Evolutionary conservation across 768 basidiomycete genomes (phyloP), one percentile per base, ranked within the genome.

Genomic region (Symmetrospora coprosmae): DNA sequence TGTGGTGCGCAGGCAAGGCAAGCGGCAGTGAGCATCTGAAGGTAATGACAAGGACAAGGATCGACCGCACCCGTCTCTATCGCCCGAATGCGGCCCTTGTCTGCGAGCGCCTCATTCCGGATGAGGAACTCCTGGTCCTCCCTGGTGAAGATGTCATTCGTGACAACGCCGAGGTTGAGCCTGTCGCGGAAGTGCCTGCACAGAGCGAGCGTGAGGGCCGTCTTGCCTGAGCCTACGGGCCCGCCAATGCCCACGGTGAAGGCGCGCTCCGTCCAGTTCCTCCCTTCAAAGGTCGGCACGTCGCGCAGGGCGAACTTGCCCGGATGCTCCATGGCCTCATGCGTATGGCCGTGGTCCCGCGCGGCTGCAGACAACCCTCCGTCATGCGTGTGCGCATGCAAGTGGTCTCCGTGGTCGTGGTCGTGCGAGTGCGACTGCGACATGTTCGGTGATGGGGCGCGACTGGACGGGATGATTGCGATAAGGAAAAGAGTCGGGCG

Each of bases 71-170:
- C 91, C 0, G 92, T 99, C 74, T 99, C 94, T 63, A 99, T 96
- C 1, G 92, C 91, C 19, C 87, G 80, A 67, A 99, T 97, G 8
- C 76, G 66, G 31, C 88, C 86, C 25, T 79, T 78, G 2, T 82
- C 72, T 0, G 87, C 84, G 5, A 99, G 80, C 0, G 92, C 92
- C 60, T 84, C 80, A 74, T 96, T 87, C 68, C 80, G 83, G 69
- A 99, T 92, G 35, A 99, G 76, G 73, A 99, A 99, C 68, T 97
- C 92, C 72, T 94, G 90, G 70, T 97, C 92, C 72, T 97, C 92
- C 21, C 65, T 52, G 34, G 92, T 99, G 74, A 99, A 99, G 71
- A 99, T 99, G 73, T 99, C 92, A 73, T 99, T 99, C n/a, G 92
- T 99, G 14, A 92, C 88, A 1, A 88, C 89, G 88, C 91, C 92